Conservation (phyloP, 305 asterid genomes). For the Plantago coronopus region DNA sequence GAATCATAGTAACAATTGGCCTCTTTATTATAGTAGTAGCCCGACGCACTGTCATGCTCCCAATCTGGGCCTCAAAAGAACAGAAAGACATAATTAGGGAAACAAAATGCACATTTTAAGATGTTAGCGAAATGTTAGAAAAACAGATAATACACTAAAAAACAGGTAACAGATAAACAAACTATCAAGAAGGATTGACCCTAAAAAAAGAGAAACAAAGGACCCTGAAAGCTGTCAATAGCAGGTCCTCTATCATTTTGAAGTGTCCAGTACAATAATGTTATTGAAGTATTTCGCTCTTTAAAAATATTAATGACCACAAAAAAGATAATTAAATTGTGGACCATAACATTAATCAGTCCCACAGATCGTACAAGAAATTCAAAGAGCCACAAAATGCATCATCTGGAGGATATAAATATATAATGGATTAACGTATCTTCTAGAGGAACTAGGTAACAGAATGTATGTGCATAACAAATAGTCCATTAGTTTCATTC, state of each 20-base stretch:
- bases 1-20: conserved; percentile 72
- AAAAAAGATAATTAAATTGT: not conserved
- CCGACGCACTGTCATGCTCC: conserved; percentile 73
- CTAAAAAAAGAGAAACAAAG: no score
- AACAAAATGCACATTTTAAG: not conserved
- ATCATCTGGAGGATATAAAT: not conserved
- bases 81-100: not conserved
- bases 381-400: not conserved
- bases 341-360: not conserved
- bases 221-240: no score
- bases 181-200: no score
- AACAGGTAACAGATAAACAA: not conserved
- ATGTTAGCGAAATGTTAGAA: no score
- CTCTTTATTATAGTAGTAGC: conserved; percentile 66
- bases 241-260: no score
- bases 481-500: no score
- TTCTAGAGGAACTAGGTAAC: not conserved
- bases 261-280: no score
- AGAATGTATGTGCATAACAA: no score
- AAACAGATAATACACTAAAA: no score
- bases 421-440: not conserved
- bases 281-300: no score
- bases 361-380: not conserved
- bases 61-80: conserved; percentile 47
- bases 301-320: no score